Conservation (phyloP, 2,329 filamentous ascomycete genomes). For the Claviceps africana region DNA sequence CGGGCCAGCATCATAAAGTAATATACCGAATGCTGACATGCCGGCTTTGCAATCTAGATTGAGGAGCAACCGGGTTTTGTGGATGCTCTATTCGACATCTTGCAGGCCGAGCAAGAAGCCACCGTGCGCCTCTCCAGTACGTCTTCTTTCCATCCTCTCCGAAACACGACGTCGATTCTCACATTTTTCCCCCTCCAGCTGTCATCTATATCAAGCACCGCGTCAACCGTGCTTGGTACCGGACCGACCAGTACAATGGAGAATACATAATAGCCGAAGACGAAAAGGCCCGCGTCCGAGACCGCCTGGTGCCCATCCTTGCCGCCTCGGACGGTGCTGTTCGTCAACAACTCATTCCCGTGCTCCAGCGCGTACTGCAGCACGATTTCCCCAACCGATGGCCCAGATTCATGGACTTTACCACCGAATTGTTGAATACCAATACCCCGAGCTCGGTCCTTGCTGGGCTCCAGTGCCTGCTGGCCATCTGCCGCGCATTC, state of each 20-base stretch:
- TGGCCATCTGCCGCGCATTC: slow-evolving; percentile 91
- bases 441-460: slow-evolving; percentile 80
- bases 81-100: slow-evolving; percentile 77
- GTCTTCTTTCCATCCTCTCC: slow-evolving; percentile 27
- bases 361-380: slow-evolving; percentile 90
- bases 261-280: slow-evolving; percentile 70
- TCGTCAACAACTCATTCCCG: slow-evolving; percentile 83
- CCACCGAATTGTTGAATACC: slow-evolving; percentile 72
- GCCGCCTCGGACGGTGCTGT: slow-evolving; percentile 67
- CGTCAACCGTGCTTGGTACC: slow-evolving; percentile 82
- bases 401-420: slow-evolving; percentile 90
- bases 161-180: slow-evolving; percentile 8
- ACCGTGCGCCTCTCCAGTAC: slow-evolving; percentile 80
- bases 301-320: slow-evolving; percentile 78
- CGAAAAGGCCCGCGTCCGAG: slow-evolving; percentile 76
- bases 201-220: slow-evolving; percentile 98
- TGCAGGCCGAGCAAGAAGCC: slow-evolving; percentile 75
- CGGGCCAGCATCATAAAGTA: not conserved
- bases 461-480: slow-evolving; percentile 81
- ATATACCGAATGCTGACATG: not conserved
- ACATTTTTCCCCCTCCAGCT: slow-evolving; percentile 36
- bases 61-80: slow-evolving; percentile 84
- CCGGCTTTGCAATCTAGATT: slow-evolving; percentile 41
- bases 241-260: slow-evolving; percentile 57
- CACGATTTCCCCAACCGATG: slow-evolving; percentile 89